A percentile compares a stretch with the other conserved stretches of the same genome.
Evolutionary conservation across 345 rosid species (phyloP).

Genomic region (Toxicodendron radicans): DNA sequence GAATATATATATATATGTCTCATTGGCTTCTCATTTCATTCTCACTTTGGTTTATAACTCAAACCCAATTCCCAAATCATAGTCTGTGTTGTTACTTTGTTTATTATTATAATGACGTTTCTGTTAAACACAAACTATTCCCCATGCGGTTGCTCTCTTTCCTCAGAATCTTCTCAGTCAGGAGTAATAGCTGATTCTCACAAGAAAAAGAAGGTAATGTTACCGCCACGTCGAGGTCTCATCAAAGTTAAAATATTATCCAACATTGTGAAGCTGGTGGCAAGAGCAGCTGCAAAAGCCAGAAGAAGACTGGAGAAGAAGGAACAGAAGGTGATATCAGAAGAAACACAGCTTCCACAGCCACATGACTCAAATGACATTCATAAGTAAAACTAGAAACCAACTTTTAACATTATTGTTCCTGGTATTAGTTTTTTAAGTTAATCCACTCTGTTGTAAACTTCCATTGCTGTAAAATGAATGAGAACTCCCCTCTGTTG

Average conservation of each 20-base stretch:
- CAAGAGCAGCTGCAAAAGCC: neutral
- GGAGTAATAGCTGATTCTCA: constrained; percentile 12
- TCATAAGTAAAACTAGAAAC: neutral
- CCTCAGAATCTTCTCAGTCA: neutral
- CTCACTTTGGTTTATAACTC: neutral
- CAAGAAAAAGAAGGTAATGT: constrained; percentile 13
- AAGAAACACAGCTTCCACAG: neutral
- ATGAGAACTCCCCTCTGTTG: neutral
- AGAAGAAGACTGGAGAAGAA: constrained; percentile 14
- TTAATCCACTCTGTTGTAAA: too few species aligned
- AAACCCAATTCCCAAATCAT: neutral
- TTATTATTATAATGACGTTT: neutral
- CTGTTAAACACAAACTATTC: neutral
- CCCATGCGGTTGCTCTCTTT: neutral
- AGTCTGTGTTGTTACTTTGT: neutral
- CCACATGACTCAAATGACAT: neutral
- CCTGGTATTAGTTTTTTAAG: neutral
- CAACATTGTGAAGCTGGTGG: constrained; percentile 15
- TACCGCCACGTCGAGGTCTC: constrained; percentile 41
- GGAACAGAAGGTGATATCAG: constrained; percentile 3
- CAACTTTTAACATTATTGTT: neutral
- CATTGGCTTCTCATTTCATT: neutral
- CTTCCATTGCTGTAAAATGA: too few species aligned
- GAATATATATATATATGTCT: neutral
- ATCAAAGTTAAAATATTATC: constrained; percentile 28